Conservation (phyloP, 306 rosid species). For the Vicia faba region DNA sequence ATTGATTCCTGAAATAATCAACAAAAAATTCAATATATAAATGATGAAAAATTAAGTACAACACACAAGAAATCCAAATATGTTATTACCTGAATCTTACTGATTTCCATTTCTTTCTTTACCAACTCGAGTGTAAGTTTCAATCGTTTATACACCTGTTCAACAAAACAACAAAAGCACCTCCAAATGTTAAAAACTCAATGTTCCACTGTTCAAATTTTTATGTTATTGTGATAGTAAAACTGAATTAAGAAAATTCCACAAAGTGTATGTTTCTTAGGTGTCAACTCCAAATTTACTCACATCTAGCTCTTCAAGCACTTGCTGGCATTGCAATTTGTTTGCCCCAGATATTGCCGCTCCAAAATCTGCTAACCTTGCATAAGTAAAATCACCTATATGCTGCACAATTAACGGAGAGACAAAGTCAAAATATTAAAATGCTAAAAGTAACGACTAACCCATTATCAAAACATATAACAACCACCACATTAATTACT, state of each 20-base stretch:
- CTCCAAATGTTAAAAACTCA: constrained; percentile 29
- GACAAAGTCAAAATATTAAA: constrained; percentile 30
- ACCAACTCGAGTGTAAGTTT: constrained; percentile 91
- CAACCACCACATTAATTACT: constrained; percentile 25
- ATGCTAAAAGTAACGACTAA: background rate
- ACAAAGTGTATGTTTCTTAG: constrained; percentile 8
- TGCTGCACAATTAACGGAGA: constrained; percentile 64
- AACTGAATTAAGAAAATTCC: background rate
- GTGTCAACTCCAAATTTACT: constrained; percentile 43
- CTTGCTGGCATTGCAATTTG: constrained; percentile 92
- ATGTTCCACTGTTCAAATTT: constrained; percentile 9
- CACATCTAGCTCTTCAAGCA: constrained; percentile 99
- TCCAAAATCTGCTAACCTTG: constrained; percentile 98
- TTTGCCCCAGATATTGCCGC: constrained; percentile 99
- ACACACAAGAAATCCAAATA: constrained; percentile 12
- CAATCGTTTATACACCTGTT: constrained; percentile 82
- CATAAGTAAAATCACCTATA: constrained; percentile 93
- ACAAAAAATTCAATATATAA: constrained; percentile 32
- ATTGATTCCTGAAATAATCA: constrained; percentile 74
- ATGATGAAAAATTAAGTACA: constrained; percentile 20
- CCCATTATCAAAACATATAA: constrained; percentile 10
- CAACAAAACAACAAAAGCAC: constrained; percentile 35
- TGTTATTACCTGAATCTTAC: constrained; percentile 84
- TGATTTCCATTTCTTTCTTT: constrained; percentile 99
- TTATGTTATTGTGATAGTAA: constrained; percentile 6